These are phyloP conservation scores for Protomyces lactucae-debilis DNA, from an alignment of 1,139 yeast genomes.

Conservation along the genomic window DNA sequence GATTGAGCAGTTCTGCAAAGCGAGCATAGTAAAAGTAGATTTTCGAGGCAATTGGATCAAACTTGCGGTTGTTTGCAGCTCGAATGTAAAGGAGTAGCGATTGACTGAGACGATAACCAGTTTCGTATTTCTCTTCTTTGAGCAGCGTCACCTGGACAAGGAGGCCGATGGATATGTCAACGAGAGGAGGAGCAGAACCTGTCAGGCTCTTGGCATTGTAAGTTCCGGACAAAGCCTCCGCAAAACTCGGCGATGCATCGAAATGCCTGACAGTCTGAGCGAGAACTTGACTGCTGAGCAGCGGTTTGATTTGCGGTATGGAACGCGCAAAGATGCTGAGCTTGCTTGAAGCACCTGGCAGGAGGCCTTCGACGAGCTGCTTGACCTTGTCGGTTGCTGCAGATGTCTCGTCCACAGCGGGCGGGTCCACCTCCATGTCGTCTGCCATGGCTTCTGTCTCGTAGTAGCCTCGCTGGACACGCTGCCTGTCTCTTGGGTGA, in stretches of 20 bases:
- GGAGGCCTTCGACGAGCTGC: neutral
- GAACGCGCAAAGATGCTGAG: neutral
- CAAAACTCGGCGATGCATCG: neutral
- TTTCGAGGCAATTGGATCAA: conserved; percentile 84
- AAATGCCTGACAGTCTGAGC: neutral
- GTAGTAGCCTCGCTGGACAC: no score
- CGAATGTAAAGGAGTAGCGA: conserved; percentile 56
- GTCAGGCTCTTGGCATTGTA: no score
- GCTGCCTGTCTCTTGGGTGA: no score
- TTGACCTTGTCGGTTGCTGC: neutral
- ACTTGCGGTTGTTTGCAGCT: conserved; percentile 68
- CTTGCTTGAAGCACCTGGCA: neutral
- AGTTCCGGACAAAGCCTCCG: neutral
- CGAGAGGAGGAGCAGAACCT: neutral
- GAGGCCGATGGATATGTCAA: conserved; percentile 1
- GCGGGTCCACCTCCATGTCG: neutral
- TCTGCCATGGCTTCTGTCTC: neutral
- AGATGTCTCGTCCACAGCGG: neutral
- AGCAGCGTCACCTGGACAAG: conserved; percentile 61
- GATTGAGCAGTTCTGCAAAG: conserved; percentile 61
- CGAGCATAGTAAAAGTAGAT: conserved; percentile 88
- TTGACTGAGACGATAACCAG: conserved; percentile 37
- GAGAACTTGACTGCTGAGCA: neutral
- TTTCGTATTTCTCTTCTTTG: conserved; percentile 50
- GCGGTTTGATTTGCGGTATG: neutral